Percentiles rank a stretch among this genome's conserved stretches.
Evolutionary conservation across 345 rosid species (phyloP).

Genomic region (Euphorbia lathyris): DNA sequence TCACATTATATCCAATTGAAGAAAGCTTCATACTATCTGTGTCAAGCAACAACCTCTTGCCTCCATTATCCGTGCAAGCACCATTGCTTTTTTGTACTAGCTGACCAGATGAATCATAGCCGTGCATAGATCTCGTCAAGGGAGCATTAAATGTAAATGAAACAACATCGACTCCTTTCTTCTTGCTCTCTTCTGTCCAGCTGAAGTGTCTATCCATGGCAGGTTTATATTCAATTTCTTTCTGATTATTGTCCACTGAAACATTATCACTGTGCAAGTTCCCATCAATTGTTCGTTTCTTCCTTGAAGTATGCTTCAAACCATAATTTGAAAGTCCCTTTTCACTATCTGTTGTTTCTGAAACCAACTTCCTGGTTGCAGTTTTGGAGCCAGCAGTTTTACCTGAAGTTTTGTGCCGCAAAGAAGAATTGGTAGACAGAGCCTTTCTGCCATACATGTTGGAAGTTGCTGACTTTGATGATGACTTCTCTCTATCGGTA

Average conservation of each 20-base stretch:
- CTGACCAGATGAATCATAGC: slow-evolving; percentile 37
- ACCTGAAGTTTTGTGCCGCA: slow-evolving; percentile 34
- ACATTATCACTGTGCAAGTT: slow-evolving; percentile 31
- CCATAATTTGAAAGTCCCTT: slow-evolving; percentile 36
- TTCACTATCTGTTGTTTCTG: slow-evolving; percentile 35
- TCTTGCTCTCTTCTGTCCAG: slow-evolving; percentile 57
- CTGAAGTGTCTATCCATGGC: slow-evolving; percentile 31
- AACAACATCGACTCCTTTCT: slow-evolving; percentile 69
- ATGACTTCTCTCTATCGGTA: slow-evolving; percentile 44
- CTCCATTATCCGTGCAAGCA: slow-evolving; percentile 29
- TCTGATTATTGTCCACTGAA: slow-evolving; percentile 32
- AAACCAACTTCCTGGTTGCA: slow-evolving; percentile 55
- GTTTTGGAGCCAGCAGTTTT: slow-evolving; percentile 41
- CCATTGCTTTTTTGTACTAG: slow-evolving; percentile 23
- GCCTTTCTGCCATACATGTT: slow-evolving; percentile 41
- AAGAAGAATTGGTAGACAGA: slow-evolving; percentile 33
- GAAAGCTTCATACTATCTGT: slow-evolving; percentile 44
- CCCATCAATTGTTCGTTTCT: slow-evolving; percentile 60
- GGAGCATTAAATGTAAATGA: slow-evolving; percentile 86
- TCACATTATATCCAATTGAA: slow-evolving; percentile 52
- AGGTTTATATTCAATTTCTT: slow-evolving; percentile 32
- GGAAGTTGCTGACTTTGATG: slow-evolving; percentile 39
- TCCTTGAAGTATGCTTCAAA: slow-evolving; percentile 46
- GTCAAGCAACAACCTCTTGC: slow-evolving; percentile 50
- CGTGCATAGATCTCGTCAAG: slow-evolving; percentile 39